phyloP scores from a whole-genome alignment of 805 yeast genomes.

The Cyberlindnera veronae region DNA sequence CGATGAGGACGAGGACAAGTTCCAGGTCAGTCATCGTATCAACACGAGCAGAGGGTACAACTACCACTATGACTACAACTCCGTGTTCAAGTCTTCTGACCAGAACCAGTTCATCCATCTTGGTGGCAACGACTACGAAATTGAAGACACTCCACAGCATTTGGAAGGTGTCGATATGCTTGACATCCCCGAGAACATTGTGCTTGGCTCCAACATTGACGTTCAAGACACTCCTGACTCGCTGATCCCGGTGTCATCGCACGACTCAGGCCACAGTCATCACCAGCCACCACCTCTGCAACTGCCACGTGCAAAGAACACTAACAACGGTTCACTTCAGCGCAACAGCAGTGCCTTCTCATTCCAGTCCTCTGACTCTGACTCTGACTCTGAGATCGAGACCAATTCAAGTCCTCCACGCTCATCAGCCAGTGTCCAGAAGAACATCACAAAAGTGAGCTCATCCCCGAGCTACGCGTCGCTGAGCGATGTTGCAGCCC shows the following conservation, averaged over 20 bases:
- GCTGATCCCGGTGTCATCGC: neutral
- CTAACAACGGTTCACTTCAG: neutral
- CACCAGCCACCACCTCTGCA: neutral
- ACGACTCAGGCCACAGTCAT: neutral
- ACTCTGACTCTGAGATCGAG: constrained; percentile 28
- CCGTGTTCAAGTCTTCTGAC: constrained; percentile 64
- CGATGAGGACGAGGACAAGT: constrained; percentile 36
- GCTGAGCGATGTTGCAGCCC: constrained; percentile 49
- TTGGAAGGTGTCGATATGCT: constrained; percentile 27
- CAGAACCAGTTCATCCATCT: constrained; percentile 20
- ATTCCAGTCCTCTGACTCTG: constrained; percentile 23
- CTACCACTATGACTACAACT: constrained; percentile 74
- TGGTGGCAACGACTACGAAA: constrained; percentile 18
- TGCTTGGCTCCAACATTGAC: constrained; percentile 26
- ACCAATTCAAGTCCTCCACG: constrained; percentile 4
- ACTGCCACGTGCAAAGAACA: neutral
- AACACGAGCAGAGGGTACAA: constrained; percentile 72
- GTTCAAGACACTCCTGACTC: constrained; percentile 15
- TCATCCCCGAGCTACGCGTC: constrained; percentile 41
- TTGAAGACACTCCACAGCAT: constrained; percentile 24
- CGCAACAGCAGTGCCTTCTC: constrained; percentile 9
- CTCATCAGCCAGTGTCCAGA: constrained; percentile 5
- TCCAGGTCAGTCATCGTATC: constrained; percentile 69
- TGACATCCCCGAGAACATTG: constrained; percentile 29
- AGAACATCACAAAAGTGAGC: constrained; percentile 18